These are phyloP conservation scores for Fusarium bactridioides DNA, from an alignment of 2,329 filamentous ascomycete species.

Conservation along the genomic window DNA sequence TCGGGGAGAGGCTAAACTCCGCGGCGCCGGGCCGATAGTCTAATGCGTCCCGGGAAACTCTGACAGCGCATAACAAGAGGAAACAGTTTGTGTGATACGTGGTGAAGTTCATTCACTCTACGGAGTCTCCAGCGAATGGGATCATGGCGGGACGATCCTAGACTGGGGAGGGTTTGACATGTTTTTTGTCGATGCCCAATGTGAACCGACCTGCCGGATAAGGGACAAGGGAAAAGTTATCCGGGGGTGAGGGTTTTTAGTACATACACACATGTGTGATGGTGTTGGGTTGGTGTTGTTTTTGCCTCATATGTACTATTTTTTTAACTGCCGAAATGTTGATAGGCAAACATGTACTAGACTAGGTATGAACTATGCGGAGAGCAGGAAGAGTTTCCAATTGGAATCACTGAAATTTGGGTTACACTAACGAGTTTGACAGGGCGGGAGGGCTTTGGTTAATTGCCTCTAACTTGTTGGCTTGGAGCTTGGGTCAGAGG, in stretches of 20 bases:
- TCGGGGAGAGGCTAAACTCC: constrained; percentile 25
- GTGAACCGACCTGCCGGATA: constrained; percentile 27
- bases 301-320: not conserved
- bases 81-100: not conserved
- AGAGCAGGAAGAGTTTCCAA: not conserved
- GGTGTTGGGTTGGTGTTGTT: not conserved
- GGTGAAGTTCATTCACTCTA: not conserved
- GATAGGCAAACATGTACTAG: constrained; percentile 6
- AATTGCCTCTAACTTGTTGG: not conserved
- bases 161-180: not conserved
- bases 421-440: not conserved
- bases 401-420: not conserved
- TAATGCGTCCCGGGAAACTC: not conserved
- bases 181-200: constrained; percentile 27
- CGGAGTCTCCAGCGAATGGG: constrained; percentile 17
- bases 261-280: not conserved
- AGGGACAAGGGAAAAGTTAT: constrained; percentile 17
- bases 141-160: constrained; percentile 16
- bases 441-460: not conserved
- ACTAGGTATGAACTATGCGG: constrained; percentile 10
- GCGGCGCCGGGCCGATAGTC: constrained; percentile 32
- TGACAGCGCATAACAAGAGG: constrained; percentile 20
- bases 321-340: constrained; percentile 25
- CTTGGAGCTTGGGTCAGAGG: not conserved
- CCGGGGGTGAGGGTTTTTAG: not conserved